Evolutionary conservation across 73 alveolate genomes (phyloP), one percentile per base, ranked within the genome.

Genomic region (Paramecium biaurelia): DNA sequence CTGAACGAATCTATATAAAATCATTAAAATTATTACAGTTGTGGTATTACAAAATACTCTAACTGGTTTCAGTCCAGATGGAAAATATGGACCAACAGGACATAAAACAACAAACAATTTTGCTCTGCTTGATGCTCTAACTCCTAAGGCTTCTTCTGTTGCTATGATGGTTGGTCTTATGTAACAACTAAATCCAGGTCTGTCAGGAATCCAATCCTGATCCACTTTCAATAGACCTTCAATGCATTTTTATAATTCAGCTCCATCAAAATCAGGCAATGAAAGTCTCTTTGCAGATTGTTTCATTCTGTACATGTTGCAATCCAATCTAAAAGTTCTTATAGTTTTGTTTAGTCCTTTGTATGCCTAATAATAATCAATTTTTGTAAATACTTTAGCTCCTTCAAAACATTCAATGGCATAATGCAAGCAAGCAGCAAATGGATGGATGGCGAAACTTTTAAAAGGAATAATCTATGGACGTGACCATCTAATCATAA

Each of bases 61-160:
- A 34, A 94, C 96, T 6, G 97, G 97, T 34, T 30, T 70, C 68
- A 93, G 93, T 32, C 97, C 99, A 11, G 94, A 70, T 20, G 98
- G 97, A 76, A 87, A 96, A 79, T 96, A 96, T 21, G 98, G 98
- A 12, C 99, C 99, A 15, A 95, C 98, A 12, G 98, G 98, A 32
- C 92, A 76, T 57, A 94, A 53, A 42, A 96, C 92, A 87, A 93
- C 94, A 90, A 92, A 93, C 12, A 97, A 72, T 85, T 95, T 95
- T 20, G 97, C 95, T 47, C 89, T 37, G 34, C 59, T 72, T 9
- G 99, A 96, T 20, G 96, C 93, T 41, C 93, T 85, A 12, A 97
- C 95, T 21, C 99, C 98, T 37, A 97, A 38, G 8, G 90, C 93
- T 89, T 82, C 92, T 70, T 97, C 98, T 92, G 94, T 85, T 20